Base-by-base conservation (phyloP, 1,284 basidiomycete genomes). In the Cryptococcus sp. region DNA sequence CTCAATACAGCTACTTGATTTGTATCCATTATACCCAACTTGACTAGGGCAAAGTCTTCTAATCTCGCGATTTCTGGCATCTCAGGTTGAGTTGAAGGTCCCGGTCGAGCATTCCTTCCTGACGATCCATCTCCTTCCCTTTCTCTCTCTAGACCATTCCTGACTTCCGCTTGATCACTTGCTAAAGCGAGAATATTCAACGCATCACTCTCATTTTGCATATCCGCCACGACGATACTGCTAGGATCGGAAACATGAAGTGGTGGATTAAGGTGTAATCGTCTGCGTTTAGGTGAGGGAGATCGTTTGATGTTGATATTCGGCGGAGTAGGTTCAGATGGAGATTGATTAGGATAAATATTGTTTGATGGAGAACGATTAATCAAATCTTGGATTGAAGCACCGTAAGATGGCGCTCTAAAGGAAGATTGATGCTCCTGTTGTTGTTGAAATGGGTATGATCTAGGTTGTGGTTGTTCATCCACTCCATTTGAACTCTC, bases 161-260 rank as follows among this genome's bases (percentile, higher is more conserved):
- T 8, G 8, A 8, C 11, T 8, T 58, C 53, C 31, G 57, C 58
- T 33, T 62, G 59, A 10, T 60, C 69, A 31, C 68, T 71, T 0
- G 76, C 76, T 36, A 76, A 58, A 6, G 76, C 76, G 8, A 78
- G 65, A 15, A 78, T 75, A 14, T 73, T 67, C 43, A 78, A 57
- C 30, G 76, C 76, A 50, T 78, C 76, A 30, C 63, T 66, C 56
- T 78, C 76, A 46, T 78, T 78, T 56, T 75, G 72, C 70, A 78
- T 73, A 51, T 72, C 75, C 1, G 74, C 75, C 8, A 74, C 69
- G 37, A 78, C 71, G 43, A 78, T 72, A 32, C 64, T 67, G 43
- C 64, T 65, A 3, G 74, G 68, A 44, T 76, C 74, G 13, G 68
- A 58, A 2, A 62, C 71, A 35, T 66, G 62, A 3, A 71, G 49